Evolutionary conservation across 2,329 filamentous ascomycete species (phyloP).

Genomic region (Aspergillus ruber): DNA sequence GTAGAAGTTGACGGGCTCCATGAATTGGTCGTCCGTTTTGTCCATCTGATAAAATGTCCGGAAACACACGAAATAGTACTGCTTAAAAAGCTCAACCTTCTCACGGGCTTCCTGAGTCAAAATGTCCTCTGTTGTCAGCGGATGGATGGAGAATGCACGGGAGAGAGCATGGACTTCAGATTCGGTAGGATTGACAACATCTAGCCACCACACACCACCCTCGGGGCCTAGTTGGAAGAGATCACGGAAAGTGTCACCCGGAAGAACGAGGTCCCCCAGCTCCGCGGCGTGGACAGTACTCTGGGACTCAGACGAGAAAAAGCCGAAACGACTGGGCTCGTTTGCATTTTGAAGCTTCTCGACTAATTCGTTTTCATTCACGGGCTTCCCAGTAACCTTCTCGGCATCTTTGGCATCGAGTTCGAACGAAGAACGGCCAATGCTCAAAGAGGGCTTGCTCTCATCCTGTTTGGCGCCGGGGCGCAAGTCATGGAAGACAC

Average conservation of each 20-base stretch:
- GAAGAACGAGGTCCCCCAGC: conserved; percentile 78
- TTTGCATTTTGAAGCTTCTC: conserved; percentile 38
- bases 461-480: conserved; percentile 28
- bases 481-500: conserved; percentile 59
- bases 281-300: conserved; percentile 88
- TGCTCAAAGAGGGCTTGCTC: conserved; percentile 26
- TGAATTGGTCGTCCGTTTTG: conserved; percentile 70
- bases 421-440: conserved; percentile 22
- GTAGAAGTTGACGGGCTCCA: conserved; percentile 93
- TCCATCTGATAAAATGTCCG: conserved; percentile 84
- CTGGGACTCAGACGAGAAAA: conserved; percentile 93
- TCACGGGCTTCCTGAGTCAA: conserved; percentile 91
- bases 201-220: conserved; percentile 96
- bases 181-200: conserved; percentile 82
- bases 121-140: conserved; percentile 93
- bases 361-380: conserved; percentile 29
- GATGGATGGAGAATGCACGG: conserved; percentile 92
- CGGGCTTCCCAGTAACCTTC: conserved; percentile 21
- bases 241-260: conserved; percentile 81
- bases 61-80: conserved; percentile 98
- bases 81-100: conserved; percentile 95
- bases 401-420: conserved; percentile 27
- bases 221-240: conserved; percentile 68
- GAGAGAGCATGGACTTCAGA: conserved; percentile 84
- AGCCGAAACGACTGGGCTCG: conserved; percentile 80